These are phyloP conservation scores for Clonostachys sp. DNA, from an alignment of 2,329 filamentous ascomycete genomes.

Conservation along the genomic window DNA sequence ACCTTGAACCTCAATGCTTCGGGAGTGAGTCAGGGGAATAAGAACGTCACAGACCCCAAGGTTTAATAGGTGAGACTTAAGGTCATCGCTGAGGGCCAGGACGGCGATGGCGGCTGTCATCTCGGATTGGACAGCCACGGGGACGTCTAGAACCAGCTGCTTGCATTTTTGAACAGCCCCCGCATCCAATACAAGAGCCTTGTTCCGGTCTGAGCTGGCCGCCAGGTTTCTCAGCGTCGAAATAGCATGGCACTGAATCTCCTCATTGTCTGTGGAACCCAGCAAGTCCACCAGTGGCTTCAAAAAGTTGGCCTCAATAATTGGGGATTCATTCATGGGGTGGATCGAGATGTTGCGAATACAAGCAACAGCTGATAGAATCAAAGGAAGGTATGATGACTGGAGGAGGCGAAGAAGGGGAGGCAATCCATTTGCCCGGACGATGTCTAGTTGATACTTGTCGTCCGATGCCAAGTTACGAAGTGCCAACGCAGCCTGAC, in stretches of 20 bases:
- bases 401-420: slow-evolving; percentile 86
- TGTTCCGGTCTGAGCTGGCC: slow-evolving; percentile 95
- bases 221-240: slow-evolving; percentile 93
- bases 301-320: slow-evolving; percentile 95
- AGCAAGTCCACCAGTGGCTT: slow-evolving; percentile 90
- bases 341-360: slow-evolving; percentile 99
- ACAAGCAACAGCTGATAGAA: slow-evolving; percentile 93
- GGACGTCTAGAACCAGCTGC: slow-evolving; percentile 88
- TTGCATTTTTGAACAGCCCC: slow-evolving; percentile 99
- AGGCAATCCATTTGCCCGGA: slow-evolving; percentile 78
- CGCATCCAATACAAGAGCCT: slow-evolving; percentile 93
- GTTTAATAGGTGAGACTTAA: slow-evolving; percentile 86
- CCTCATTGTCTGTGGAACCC: slow-evolving; percentile 94
- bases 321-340: slow-evolving; percentile 94
- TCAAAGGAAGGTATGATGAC: slow-evolving; percentile 91
- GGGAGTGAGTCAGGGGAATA: slow-evolving; percentile 90
- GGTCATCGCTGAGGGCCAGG: slow-evolving; percentile 87
- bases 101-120: slow-evolving; percentile 99
- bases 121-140: slow-evolving; percentile 92
- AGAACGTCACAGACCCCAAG: slow-evolving; percentile 94
- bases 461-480: slow-evolving; percentile 96
- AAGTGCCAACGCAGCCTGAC: slow-evolving; percentile 89
- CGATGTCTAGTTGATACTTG: slow-evolving; percentile 97
- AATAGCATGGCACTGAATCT: slow-evolving; percentile 98
- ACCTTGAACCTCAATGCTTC: slow-evolving; percentile 96